Evolutionary conservation across 192 early-diverging fungal genomes (phyloP).

Genomic region (Backusella mclennaniae): DNA sequence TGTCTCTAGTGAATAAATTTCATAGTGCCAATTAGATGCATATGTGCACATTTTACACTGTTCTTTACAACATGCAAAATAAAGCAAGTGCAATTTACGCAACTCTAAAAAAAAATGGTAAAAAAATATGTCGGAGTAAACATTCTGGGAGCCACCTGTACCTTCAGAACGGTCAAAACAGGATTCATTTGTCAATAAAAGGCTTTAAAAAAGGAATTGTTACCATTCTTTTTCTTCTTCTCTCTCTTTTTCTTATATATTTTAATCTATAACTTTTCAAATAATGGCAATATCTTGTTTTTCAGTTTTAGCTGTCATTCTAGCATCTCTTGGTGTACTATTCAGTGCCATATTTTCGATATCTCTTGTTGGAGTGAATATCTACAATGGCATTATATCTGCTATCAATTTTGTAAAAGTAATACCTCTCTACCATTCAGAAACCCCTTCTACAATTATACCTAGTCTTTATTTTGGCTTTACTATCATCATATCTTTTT

Average conservation of each 20-base stretch:
- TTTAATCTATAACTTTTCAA: neutral
- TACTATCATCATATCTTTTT: neutral
- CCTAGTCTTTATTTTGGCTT: neutral
- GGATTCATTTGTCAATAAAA: neutral
- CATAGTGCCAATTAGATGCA: neutral
- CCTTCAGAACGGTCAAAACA: neutral
- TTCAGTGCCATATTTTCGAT: neutral
- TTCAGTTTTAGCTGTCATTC: slow-evolving; percentile 1
- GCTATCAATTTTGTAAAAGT: neutral
- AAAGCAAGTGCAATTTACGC: neutral
- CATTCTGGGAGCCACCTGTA: neutral
- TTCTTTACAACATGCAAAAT: neutral
- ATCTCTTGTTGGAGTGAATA: neutral
- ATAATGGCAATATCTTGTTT: neutral
- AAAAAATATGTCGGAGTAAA: neutral
- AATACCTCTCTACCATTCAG: neutral
- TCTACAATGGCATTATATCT: neutral
- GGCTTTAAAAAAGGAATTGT: neutral
- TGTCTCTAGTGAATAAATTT: neutral
- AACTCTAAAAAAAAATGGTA: neutral
- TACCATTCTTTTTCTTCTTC: neutral
- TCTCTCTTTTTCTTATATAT: neutral
- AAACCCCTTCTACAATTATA: neutral
- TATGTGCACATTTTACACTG: neutral
- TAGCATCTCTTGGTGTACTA: neutral